These are phyloP conservation scores for Kokia cookei DNA, from an alignment of 441 rosid species.

Conservation along the genomic window DNA sequence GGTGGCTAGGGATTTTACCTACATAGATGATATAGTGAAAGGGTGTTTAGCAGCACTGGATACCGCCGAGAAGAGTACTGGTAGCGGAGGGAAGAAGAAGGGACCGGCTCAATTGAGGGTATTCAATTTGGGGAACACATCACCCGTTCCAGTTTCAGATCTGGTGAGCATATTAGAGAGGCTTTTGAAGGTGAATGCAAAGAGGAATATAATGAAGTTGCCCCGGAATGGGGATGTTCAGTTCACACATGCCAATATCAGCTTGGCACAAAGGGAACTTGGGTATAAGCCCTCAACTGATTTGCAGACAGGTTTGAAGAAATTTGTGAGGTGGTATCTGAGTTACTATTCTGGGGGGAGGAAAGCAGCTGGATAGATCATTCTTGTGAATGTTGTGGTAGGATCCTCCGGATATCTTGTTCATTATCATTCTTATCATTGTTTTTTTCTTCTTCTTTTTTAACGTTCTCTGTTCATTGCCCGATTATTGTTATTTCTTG, in stretches of 20 bases:
- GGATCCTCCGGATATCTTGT: conserved; percentile 32
- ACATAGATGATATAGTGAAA: conserved; percentile 92
- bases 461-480: conserved; percentile 20
- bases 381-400: conserved; percentile 20
- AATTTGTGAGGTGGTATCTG: conserved; percentile 85
- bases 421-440: conserved; percentile 52
- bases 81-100: conserved; percentile 90
- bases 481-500: conserved; percentile 25
- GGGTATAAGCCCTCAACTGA: conserved; percentile 87
- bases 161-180: conserved; percentile 81
- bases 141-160: conserved; percentile 84
- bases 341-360: conserved; percentile 63
- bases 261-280: conserved; percentile 71
- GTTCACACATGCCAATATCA: conserved; percentile 91
- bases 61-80: conserved; percentile 93
- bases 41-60: conserved; percentile 87
- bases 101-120: conserved; percentile 87
- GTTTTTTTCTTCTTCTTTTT: conserved; percentile 19
- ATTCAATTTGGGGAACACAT: conserved; percentile 87
- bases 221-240: conserved; percentile 93
- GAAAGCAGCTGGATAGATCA: conserved; percentile 54
- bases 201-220: conserved; percentile 71
- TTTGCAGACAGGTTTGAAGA: conserved; percentile 87
- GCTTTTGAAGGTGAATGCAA: conserved; percentile 81
- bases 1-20: conserved; percentile 94